Evolutionary conservation across 495 filamentous ascomycete genomes (phyloP), one percentile per base, ranked within the genome.

Genomic region (Recurvomyces mirabilis): DNA sequence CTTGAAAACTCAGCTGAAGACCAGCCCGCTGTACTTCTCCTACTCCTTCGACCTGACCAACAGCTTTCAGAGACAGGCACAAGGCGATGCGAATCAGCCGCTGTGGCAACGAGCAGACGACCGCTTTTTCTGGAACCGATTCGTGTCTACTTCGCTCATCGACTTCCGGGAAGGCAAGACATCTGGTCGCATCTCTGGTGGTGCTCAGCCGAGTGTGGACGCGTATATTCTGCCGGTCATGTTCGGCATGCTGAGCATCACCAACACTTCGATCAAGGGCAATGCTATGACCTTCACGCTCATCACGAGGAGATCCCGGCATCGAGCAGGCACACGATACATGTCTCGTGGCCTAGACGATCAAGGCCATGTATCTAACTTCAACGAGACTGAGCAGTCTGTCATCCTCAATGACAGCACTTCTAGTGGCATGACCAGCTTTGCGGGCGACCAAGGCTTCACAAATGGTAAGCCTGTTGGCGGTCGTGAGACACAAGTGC

Each of bases 41-140:
- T 98, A 98, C 68, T 85, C 87, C 14, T 70, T 91, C 56, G 91
- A 98, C 57, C 67, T 98, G 49, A 98, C 91, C 36, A 95, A 89
- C 67, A 84, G 73, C 60, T 93, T 94, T 65, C 91, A 98, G 64
- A 74, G 93, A 38, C 91, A 96, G 63, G 73, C 85, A 1, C 75
- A 85, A 43, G 66, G 71, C 18, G 75, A 94, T 51, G 54, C 65
- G 17, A 69, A 70, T 24, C 66, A 70, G 39, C 88, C 91, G 10
- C 68, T 96, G 41, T 98, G 91, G 91, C 78, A 82, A 64, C 68
- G 87, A 46, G 84, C 93, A 41, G 91, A 98, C 64, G 88, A 98
- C 54, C 80, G 91, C 40, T 96, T 98, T 68, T 98, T 94, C 70
- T 98, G 89, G 89, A 98, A 98, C 61, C 77, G 79, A 40, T 93